Conservation (phyloP, 257 asterid species). For the Primulina huaijiensis region DNA sequence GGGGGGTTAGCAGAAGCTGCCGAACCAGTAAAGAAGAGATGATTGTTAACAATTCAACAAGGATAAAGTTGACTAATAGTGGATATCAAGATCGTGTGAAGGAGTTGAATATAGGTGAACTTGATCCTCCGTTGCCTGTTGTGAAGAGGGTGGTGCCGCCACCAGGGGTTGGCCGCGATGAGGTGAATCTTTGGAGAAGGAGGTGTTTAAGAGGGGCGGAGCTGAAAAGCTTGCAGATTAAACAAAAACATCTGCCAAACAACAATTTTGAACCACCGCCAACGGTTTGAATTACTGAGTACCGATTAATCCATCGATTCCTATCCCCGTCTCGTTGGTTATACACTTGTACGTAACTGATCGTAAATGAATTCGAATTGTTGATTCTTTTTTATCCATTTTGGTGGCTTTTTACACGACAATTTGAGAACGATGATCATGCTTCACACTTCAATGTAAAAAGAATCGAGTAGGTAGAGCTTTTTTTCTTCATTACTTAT, state of each 20-base stretch:
- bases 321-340: no score
- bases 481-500: no score
- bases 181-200: constrained; percentile 43
- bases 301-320: no score
- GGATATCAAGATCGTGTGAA: no score
- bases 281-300: constrained; percentile 23
- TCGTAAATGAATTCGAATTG: no score
- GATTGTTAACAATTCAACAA: constrained; percentile 7
- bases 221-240: constrained; percentile 30
- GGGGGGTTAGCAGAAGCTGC: constrained; percentile 15
- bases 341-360: no score
- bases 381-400: no score
- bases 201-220: constrained; percentile 33
- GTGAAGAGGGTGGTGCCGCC: constrained; percentile 26
- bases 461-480: no score
- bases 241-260: constrained; percentile 29
- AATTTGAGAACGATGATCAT: no score
- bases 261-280: constrained; percentile 28
- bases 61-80: background rate
- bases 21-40: constrained; percentile 13
- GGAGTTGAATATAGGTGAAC: constrained; percentile 28
- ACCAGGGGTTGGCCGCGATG: constrained; percentile 17
- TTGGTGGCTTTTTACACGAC: no score
- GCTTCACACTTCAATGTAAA: no score
- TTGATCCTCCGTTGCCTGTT: constrained; percentile 60